Conservation (phyloP, 2,329 filamentous ascomycete genomes). For the Elsinoe necatrix region DNA sequence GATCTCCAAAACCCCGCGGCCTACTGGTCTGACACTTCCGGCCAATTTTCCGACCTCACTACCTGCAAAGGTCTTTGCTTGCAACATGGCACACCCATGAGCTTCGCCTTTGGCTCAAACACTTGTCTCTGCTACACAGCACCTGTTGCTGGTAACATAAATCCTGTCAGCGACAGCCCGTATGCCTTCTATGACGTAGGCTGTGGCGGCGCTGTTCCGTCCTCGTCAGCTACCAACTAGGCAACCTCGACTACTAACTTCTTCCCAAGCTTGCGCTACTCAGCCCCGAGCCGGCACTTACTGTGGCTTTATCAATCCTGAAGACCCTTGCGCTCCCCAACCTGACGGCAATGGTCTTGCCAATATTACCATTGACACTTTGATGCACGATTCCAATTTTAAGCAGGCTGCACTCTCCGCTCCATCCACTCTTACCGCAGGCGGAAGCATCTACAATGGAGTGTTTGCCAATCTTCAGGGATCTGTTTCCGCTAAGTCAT, state of each 20-base stretch:
- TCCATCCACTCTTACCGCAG: slow-evolving; percentile 16
- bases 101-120: neutral
- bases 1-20: slow-evolving; percentile 1
- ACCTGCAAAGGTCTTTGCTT: slow-evolving; percentile 1
- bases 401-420: slow-evolving; percentile 21
- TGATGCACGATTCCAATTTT: slow-evolving; percentile 24
- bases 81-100: neutral
- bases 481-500: slow-evolving; percentile 25
- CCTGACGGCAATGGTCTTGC: slow-evolving; percentile 30
- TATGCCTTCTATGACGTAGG: slow-evolving; percentile 5
- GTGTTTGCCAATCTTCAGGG: slow-evolving; percentile 28
- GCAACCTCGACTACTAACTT: slow-evolving; percentile 21
- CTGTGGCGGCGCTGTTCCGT: neutral
- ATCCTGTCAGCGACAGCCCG: slow-evolving; percentile 9
- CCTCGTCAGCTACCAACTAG: slow-evolving; percentile 9
- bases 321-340: slow-evolving; percentile 32
- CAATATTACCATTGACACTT: slow-evolving; percentile 21
- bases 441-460: slow-evolving; percentile 22
- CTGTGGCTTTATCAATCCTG: slow-evolving; percentile 33
- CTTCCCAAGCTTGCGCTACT: slow-evolving; percentile 25
- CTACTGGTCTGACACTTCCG: neutral
- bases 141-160: slow-evolving; percentile 10
- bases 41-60: neutral
- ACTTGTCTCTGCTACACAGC: slow-evolving; percentile 13
- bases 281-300: slow-evolving; percentile 28